Percentiles rank a stretch among this genome's conserved stretches.
These are phyloP conservation scores for Lycium barbarum DNA, from an alignment of 257 asterid species.

Conservation along the genomic window DNA sequence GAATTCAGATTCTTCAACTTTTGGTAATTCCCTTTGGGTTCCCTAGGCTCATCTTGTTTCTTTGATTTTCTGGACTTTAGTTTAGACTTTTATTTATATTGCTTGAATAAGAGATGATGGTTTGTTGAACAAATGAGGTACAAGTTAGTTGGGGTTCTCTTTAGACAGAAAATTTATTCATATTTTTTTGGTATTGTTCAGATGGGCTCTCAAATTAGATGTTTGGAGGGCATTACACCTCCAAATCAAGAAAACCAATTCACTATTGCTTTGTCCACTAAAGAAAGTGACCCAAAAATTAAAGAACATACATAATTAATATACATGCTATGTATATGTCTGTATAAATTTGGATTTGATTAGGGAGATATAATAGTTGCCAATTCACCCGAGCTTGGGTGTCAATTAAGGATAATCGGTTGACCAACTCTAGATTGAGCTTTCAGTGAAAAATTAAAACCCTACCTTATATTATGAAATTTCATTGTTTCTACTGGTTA, in stretches of 20 bases:
- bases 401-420: no score
- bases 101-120: conserved; percentile 23
- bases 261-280: conserved; percentile 37
- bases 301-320: neutral
- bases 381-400: no score
- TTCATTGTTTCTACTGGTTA: neutral
- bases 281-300: conserved; percentile 37
- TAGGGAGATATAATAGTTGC: no score
- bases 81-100: conserved; percentile 27
- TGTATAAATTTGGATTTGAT: no score
- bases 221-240: conserved; percentile 38
- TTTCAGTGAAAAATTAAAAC: neutral
- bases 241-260: conserved; percentile 5
- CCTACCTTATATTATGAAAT: no score
- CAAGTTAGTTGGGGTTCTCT: conserved; percentile 44
- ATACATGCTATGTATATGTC: no score
- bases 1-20: conserved; percentile 33
- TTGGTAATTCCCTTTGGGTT: neutral
- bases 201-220: conserved; percentile 40
- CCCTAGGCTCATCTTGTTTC: conserved; percentile 37
- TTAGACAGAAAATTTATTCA: conserved; percentile 34
- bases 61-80: conserved; percentile 40
- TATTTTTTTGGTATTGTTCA: conserved; percentile 29
- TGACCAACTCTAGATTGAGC: neutral
- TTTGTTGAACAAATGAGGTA: conserved; percentile 53